These are phyloP conservation scores for Yamadazyma laniorum DNA, from an alignment of 805 yeast genomes.

Conservation along the genomic window DNA sequence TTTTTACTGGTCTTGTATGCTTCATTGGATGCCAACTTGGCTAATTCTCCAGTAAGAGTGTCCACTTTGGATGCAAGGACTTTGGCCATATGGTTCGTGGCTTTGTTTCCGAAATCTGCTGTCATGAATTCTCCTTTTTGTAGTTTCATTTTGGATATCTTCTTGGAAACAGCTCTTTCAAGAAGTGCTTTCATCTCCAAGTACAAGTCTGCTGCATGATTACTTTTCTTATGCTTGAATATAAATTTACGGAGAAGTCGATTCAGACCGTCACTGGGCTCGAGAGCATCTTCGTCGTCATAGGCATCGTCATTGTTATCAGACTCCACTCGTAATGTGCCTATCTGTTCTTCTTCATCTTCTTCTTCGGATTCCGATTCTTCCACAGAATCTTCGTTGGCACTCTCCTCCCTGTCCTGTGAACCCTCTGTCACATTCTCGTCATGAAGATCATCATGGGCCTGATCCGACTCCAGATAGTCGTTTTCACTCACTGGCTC, in stretches of 20 bases:
- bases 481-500: background rate
- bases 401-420: conserved; percentile 8
- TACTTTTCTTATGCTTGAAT: conserved; percentile 3
- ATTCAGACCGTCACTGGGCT: too few relatives aligned
- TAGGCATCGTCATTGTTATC: background rate
- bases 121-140: conserved; percentile 5
- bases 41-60: conserved; percentile 3
- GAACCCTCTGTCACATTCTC: background rate
- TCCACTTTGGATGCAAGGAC: conserved; percentile 8
- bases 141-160: conserved; percentile 2
- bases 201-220: conserved; percentile 9
- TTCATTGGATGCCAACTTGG: conserved; percentile 7
- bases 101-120: conserved; percentile 1
- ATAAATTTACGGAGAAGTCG: conserved; percentile 7
- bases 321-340: conserved; percentile 3
- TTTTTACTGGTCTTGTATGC: conserved; percentile 9
- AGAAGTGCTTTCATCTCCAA: conserved; percentile 15
- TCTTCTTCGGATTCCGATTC: conserved; percentile 18
- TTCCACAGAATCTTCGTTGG: conserved; percentile 12
- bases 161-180: conserved; percentile 6
- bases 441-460: background rate
- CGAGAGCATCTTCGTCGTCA: background rate
- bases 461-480: background rate
- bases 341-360: conserved; percentile 8
- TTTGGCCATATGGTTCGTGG: conserved; percentile 5